Evolutionary conservation across 192 early-diverging fungal species (phyloP).

Genomic region (Chytriomyces sp.): DNA sequence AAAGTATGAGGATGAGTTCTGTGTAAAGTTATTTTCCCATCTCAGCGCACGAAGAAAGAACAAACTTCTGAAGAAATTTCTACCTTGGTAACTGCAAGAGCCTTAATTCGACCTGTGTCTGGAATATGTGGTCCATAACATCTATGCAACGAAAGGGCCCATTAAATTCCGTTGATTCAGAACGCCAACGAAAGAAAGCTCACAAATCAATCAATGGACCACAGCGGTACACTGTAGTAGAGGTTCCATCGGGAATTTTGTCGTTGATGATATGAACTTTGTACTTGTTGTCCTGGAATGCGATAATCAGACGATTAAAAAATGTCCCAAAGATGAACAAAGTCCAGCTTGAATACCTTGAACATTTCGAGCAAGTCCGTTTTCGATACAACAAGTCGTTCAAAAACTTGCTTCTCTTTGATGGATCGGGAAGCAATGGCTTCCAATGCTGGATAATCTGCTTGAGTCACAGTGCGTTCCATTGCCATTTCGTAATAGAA

Average conservation of each 20-base stretch:
- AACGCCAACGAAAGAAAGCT: background rate
- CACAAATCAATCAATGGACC: slow-evolving; percentile 94
- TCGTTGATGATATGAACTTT: slow-evolving; percentile 92
- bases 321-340: background rate
- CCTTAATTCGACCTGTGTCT: slow-evolving; percentile 89
- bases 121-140: slow-evolving; percentile 94
- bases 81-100: slow-evolving; percentile 86
- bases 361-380: slow-evolving; percentile 87
- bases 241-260: slow-evolving; percentile 88
- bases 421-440: slow-evolving; percentile 81
- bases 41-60: slow-evolving; percentile 7
- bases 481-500: slow-evolving; percentile 97
- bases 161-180: background rate
- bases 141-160: background rate
- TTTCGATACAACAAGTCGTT: slow-evolving; percentile 86
- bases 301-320: background rate
- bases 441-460: slow-evolving; percentile 86
- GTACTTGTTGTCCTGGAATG: slow-evolving; percentile 93
- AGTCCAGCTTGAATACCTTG: background rate
- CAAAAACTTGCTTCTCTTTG: slow-evolving; percentile 95
- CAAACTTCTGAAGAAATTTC: background rate
- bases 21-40: background rate
- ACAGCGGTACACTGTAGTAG: slow-evolving; percentile 96
- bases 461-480: slow-evolving; percentile 72
- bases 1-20: slow-evolving; percentile 98